A percentile compares a stretch with the other conserved stretches of the same genome.
phyloP scores from a whole-genome alignment of 1,284 basidiomycete genomes.

The Malassezia dermatis region DNA sequence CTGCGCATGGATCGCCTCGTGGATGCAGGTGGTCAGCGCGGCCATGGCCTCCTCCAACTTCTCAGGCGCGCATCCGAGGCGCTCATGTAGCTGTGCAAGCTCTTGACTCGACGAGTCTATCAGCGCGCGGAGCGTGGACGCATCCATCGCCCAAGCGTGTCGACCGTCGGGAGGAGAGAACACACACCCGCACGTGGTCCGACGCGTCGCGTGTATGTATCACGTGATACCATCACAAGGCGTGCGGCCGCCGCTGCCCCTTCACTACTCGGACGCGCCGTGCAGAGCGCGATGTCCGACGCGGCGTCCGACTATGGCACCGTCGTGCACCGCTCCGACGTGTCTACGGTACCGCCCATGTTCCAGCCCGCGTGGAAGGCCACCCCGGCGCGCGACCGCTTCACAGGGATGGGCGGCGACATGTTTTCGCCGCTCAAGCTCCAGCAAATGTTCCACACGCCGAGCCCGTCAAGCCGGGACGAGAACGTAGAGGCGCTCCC shows the following conservation, averaged over 20 bases:
- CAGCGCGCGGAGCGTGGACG: conserved; percentile 27
- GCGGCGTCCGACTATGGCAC: conserved; percentile 20
- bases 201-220: conserved; percentile 7
- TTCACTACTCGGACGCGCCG: not conserved
- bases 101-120: conserved; percentile 31
- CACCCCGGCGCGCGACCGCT: conserved; percentile 7
- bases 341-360: conserved; percentile 33
- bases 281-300: conserved; percentile 4
- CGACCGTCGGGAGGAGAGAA: conserved; percentile 1
- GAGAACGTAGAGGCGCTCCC: conserved; percentile 9
- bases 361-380: conserved; percentile 36
- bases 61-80: conserved; percentile 35
- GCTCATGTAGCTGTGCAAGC: conserved; percentile 28
- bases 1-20: conserved; percentile 38
- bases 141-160: conserved; percentile 27
- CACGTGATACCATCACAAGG: not conserved
- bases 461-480: conserved; percentile 19
- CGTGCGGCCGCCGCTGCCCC: not conserved
- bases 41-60: conserved; percentile 30
- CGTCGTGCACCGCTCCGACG: conserved; percentile 39
- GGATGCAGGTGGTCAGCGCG: conserved; percentile 31
- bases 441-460: conserved; percentile 40
- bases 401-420: conserved; percentile 33
- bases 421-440: conserved; percentile 42
- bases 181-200: conserved; percentile 9